Conservation (phyloP, 2,329 filamentous ascomycete species). For the Hymenoscyphus fructigenus region DNA sequence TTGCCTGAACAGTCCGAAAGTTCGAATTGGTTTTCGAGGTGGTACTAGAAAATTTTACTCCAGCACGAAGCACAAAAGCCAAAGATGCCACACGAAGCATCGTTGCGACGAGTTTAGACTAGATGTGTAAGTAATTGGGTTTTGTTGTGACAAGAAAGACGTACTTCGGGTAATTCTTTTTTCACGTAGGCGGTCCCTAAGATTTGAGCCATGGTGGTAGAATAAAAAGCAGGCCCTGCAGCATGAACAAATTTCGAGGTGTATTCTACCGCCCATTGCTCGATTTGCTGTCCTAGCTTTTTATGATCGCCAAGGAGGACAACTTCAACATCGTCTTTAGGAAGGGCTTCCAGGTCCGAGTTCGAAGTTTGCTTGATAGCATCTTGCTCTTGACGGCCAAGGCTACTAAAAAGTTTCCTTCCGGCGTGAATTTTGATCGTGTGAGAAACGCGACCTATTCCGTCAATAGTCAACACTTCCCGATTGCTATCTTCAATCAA, state of each 20-base stretch:
- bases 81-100: slow-evolving; percentile 28
- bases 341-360: slow-evolving; percentile 1
- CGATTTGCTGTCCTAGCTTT: slow-evolving; percentile 19
- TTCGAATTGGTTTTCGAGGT: not conserved
- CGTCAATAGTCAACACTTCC: slow-evolving; percentile 26
- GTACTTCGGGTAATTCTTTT: slow-evolving; percentile 27
- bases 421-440: slow-evolving; percentile 20
- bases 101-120: slow-evolving; percentile 25
- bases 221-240: slow-evolving; percentile 24
- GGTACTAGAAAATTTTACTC: slow-evolving; percentile 20
- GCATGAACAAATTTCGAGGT: slow-evolving; percentile 29
- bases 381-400: slow-evolving; percentile 17
- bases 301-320: slow-evolving; percentile 21
- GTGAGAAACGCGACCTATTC: slow-evolving; percentile 25
- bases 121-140: slow-evolving; percentile 3
- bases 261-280: slow-evolving; percentile 32
- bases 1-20: slow-evolving; percentile 27
- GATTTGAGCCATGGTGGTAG: slow-evolving; percentile 27
- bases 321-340: slow-evolving; percentile 11
- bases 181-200: slow-evolving; percentile 30
- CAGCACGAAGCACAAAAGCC: slow-evolving; percentile 29
- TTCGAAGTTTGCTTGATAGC: slow-evolving; percentile 14
- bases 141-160: not conserved
- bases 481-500: not conserved
- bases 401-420: slow-evolving; percentile 14